These are phyloP conservation scores for Diutina sp. DNA, from an alignment of 1,139 yeast species.

Conservation along the genomic window DNA sequence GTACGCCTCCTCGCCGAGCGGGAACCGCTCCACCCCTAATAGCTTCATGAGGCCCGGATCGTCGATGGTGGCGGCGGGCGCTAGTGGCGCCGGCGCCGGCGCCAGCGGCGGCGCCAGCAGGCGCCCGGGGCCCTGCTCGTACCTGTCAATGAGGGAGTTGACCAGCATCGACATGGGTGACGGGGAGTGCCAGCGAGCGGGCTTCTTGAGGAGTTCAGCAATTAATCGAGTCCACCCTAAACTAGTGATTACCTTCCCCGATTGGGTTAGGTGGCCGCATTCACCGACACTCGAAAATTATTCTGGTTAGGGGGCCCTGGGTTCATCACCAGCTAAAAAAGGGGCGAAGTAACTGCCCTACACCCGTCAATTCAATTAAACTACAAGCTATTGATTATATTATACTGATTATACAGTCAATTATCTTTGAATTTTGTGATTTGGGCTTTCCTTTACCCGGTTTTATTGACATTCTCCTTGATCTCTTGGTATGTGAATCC, in stretches of 20 bases:
- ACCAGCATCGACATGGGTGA: conserved; percentile 1
- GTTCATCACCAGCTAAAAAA: neutral
- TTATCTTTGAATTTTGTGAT: too few species aligned
- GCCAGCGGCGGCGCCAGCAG: neutral
- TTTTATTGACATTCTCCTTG: too few species aligned
- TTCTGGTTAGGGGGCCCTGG: neutral
- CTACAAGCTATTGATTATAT: too few species aligned
- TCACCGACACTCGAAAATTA: neutral
- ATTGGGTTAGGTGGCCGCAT: neutral
- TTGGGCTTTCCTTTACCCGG: too few species aligned
- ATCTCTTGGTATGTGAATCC: too few species aligned
- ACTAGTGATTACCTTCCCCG: neutral
- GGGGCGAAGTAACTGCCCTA: too few species aligned
- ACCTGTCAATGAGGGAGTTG: neutral
- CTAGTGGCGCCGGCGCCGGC: neutral
- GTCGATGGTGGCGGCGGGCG: neutral
- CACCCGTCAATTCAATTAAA: too few species aligned
- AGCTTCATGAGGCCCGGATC: neutral
- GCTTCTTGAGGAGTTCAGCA: neutral
- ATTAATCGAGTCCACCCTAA: neutral
- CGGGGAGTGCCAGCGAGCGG: neutral
- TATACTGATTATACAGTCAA: too few species aligned
- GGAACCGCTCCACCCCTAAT: neutral
- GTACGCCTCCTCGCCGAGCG: neutral
- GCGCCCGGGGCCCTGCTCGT: neutral